Evolutionary conservation across 139 green algal genomes (phyloP).

Genomic region (Astrephomene gubernaculifera): DNA sequence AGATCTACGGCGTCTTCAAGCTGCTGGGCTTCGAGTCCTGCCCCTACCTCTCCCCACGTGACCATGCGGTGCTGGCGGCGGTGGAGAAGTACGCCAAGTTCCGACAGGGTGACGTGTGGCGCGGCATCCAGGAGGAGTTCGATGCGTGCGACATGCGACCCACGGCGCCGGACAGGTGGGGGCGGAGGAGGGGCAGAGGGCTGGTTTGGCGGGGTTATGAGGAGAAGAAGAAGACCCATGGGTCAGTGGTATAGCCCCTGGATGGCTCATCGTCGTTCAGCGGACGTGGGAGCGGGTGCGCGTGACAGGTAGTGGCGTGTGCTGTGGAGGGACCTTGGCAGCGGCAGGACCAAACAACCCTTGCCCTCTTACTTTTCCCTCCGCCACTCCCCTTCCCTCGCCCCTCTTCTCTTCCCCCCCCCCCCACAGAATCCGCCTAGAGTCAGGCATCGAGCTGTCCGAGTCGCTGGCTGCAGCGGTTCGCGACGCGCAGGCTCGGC

Average conservation of each 20-base stretch:
- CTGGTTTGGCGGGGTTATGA: too few species aligned
- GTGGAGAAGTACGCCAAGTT: slow-evolving; percentile 70
- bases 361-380: not conserved
- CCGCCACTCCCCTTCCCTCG: not conserved
- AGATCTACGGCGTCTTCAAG: slow-evolving; percentile 59
- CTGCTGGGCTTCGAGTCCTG: slow-evolving; percentile 55
- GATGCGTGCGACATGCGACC: slow-evolving; percentile 44
- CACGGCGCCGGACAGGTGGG: slow-evolving; percentile 56
- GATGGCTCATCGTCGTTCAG: too few species aligned
- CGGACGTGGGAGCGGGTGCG: too few species aligned
- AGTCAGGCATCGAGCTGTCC: slow-evolving; percentile 52
- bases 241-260: too few species aligned
- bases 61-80: slow-evolving; percentile 52
- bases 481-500: slow-evolving; percentile 43
- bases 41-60: slow-evolving; percentile 46
- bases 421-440: slow-evolving; percentile 45
- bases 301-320: too few species aligned
- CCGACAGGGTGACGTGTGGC: slow-evolving; percentile 67
- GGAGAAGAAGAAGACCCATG: too few species aligned
- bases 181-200: not conserved
- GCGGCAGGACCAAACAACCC: too few species aligned
- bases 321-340: too few species aligned
- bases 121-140: slow-evolving; percentile 46
- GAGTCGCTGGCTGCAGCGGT: slow-evolving; percentile 51
- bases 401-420: too few species aligned